Conservation (phyloP, 2,329 filamentous ascomycete genomes). For the Dactylellina sp. region DNA sequence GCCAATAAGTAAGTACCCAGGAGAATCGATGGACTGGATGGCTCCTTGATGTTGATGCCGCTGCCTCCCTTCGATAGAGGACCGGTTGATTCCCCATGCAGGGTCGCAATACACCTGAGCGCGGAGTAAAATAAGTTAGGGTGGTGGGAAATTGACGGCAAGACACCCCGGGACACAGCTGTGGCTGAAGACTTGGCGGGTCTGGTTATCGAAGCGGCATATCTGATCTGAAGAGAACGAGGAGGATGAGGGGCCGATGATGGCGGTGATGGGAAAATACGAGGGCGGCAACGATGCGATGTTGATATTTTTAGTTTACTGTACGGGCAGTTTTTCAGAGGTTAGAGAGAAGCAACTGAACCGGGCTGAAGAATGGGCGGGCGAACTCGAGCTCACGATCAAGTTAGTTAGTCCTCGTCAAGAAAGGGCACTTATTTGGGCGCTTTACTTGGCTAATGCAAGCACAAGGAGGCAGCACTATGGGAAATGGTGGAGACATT, state of each 20-base stretch:
- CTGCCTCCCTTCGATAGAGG: conserved; percentile 4
- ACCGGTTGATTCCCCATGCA: conserved; percentile 2
- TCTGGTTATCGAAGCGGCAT: conserved; percentile 12
- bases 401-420: neutral
- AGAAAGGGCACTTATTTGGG: neutral
- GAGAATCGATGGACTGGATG: neutral
- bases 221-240: neutral
- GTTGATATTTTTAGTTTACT: too few species aligned
- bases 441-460: neutral
- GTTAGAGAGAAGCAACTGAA: too few species aligned
- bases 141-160: neutral
- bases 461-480: neutral
- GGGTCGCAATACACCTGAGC: neutral
- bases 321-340: too few species aligned
- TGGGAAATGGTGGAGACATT: conserved; percentile 12
- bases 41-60: neutral
- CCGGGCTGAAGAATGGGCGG: neutral
- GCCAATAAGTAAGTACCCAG: neutral
- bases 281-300: neutral
- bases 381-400: neutral
- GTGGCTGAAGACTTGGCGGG: neutral
- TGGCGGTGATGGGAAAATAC: neutral
- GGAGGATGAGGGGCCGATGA: neutral
- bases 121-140: neutral
- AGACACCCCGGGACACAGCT: neutral